Conservation (phyloP, 257 asterid species). For the Leonotis leonurus region DNA sequence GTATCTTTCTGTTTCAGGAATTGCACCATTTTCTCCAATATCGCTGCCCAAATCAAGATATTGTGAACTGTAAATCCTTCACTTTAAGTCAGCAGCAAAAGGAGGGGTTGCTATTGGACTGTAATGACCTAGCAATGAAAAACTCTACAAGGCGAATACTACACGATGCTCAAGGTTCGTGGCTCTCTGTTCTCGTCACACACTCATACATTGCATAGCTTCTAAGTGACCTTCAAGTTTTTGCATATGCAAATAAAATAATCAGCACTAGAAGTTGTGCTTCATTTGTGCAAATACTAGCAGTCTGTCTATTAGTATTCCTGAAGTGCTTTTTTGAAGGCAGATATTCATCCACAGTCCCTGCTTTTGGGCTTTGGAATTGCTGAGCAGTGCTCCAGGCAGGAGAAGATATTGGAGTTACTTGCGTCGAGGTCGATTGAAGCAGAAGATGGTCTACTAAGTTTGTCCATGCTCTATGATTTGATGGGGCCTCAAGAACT, state of each 20-base stretch:
- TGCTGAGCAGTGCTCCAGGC: slow-evolving; percentile 47
- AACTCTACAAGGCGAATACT: slow-evolving; percentile 29
- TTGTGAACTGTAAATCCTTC: slow-evolving; percentile 22
- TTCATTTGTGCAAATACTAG: not conserved
- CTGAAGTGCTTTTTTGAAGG: slow-evolving; percentile 12
- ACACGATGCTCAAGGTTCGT: slow-evolving; percentile 53
- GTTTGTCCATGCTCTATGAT: slow-evolving; percentile 37
- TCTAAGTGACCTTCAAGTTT: not conserved
- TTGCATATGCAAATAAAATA: not conserved
- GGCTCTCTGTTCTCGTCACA: not conserved
- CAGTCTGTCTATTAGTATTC: not conserved
- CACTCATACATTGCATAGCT: not conserved
- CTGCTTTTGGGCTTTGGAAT: slow-evolving; percentile 47
- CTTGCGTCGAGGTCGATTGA: slow-evolving; percentile 51
- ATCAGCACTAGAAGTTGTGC: not conserved
- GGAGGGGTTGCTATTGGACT: slow-evolving; percentile 34
- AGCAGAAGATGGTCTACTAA: slow-evolving; percentile 33
- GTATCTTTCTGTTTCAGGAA: slow-evolving; percentile 36
- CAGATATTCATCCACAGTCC: slow-evolving; percentile 40
- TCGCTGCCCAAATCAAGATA: slow-evolving; percentile 40
- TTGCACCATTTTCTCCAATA: slow-evolving; percentile 27
- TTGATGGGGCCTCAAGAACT: slow-evolving; percentile 38
- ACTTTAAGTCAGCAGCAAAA: slow-evolving; percentile 29
- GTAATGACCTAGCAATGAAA: slow-evolving; percentile 20
- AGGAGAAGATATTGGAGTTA: slow-evolving; percentile 49